Evolutionary conservation across 495 filamentous ascomycete genomes (phyloP).

Genomic region (Lindgomyces ingoldianus): DNA sequence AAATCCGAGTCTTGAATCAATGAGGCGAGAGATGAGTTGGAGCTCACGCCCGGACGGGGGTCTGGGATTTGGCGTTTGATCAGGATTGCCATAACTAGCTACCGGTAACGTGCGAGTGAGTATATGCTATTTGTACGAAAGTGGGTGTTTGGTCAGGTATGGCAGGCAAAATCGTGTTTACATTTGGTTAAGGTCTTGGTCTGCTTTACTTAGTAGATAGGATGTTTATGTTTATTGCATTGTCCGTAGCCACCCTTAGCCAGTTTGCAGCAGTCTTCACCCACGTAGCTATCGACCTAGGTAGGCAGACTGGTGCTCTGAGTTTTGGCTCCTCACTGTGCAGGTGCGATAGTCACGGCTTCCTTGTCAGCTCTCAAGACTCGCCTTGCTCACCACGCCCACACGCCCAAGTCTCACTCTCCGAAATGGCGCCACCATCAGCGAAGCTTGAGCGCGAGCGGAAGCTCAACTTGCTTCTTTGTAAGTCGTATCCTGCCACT

Average conservation of each 20-base stretch:
- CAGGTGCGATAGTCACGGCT: not conserved
- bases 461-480: constrained; percentile 33
- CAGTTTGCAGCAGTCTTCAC: too few relatives aligned
- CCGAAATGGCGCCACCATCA: constrained; percentile 14
- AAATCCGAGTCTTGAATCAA: not conserved
- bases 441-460: constrained; percentile 32
- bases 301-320: too few relatives aligned
- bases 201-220: not conserved
- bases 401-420: not conserved
- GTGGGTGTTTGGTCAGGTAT: not conserved
- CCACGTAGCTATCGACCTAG: too few relatives aligned
- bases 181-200: not conserved
- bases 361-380: not conserved
- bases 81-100: not conserved
- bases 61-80: not conserved
- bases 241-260: too few relatives aligned
- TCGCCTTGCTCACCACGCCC: constrained; percentile 3
- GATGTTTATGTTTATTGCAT: not conserved
- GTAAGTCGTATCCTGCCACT: constrained; percentile 14
- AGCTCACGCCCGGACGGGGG: too few relatives aligned
- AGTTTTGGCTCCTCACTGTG: not conserved
- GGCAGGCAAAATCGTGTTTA: not conserved
- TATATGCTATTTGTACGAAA: not conserved
- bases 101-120: not conserved
- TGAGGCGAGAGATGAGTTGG: not conserved